phyloP scores from a whole-genome alignment of 192 early-diverging fungal genomes.

The Rhizophlyctis rosea region DNA sequence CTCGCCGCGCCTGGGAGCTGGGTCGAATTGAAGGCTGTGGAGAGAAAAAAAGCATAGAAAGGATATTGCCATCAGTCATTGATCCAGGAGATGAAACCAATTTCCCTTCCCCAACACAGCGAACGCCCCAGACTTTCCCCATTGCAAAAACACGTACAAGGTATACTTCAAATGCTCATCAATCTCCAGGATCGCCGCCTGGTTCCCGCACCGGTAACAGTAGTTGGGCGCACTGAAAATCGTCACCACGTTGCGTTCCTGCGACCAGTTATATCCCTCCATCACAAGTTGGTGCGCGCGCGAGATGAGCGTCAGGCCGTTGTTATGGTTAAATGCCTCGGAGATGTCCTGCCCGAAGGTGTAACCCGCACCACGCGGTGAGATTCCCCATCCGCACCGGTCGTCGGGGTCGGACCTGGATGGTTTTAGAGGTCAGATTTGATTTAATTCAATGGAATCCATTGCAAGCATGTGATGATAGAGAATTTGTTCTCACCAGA shows the following conservation, averaged over 20 bases:
- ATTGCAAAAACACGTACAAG: too few relatives aligned
- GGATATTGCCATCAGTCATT: neutral
- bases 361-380: conserved; percentile 96
- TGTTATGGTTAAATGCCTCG: conserved; percentile 80
- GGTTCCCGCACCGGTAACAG: conserved; percentile 99
- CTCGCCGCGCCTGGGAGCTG: conserved; percentile 94
- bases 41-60: neutral
- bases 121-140: too few relatives aligned
- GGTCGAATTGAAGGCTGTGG: conserved; percentile 86
- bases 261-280: conserved; percentile 99
- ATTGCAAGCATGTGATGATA: neutral
- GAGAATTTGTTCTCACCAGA: neutral
- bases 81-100: too few relatives aligned
- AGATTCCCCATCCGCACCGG: conserved; percentile 85
- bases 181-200: conserved; percentile 99
- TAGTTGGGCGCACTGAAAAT: conserved; percentile 99
- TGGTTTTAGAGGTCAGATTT: neutral
- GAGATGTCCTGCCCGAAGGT: conserved; percentile 94
- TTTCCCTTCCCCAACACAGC: too few relatives aligned
- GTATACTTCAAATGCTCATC: conserved; percentile 99
- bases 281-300: conserved; percentile 96
- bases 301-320: conserved; percentile 94
- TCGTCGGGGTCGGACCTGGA: conserved; percentile 91
- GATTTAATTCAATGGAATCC: neutral
- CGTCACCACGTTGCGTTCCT: conserved; percentile 97